Base-by-base conservation (phyloP, 768 basidiomycete genomes). In the Boletus rubropictus region DNA sequence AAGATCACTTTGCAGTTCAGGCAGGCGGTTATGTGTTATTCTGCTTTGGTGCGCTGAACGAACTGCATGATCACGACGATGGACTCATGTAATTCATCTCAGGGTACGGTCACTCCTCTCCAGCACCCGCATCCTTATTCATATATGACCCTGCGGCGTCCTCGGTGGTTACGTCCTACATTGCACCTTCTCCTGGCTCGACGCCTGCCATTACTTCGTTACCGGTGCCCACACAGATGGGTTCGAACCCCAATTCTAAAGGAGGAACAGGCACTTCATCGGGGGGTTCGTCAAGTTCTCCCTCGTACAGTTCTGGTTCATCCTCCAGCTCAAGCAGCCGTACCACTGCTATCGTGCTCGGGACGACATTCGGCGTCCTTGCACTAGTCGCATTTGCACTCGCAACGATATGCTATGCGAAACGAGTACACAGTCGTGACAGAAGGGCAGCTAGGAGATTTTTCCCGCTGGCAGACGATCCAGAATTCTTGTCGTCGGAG, bases 1-100 rank as follows among this genome's bases (percentile, higher is more conserved):
- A 76, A 37, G 87, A 92, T 62, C 90, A 93, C 62, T 78, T 82
- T 53, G 89, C 86, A 9, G 70, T 84, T 4, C 71, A 72, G 29
- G 70, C 75, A 27, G 82, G 80, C 11, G 69, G 72, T 27, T 72
- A 78, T 44, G 81, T 90, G 18, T 61, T 93, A 9, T 86, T 92
- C 62, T 85, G 83, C 28, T 87, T 84, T 58, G 89, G 89, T 89
- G 55, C 54, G 84, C 67, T 20, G 39, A 42, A 18, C 24, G 25
- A 32, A 35, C n/a, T 15, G 8, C 36, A 39, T 41, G 22, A 20
- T 49, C 12, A 27, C 12, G 7, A 35, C 4, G 9, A 35, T 38
- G 25, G 3, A 20, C 32, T 56, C 44, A 59, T 39, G 77, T 38
- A 18, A 9, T 10, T n/a, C 25, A 18, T 34, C 15, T 21, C n/a